phyloP scores from a whole-genome alignment of 208 protist genomes.

The Leishmania arabica region DNA sequence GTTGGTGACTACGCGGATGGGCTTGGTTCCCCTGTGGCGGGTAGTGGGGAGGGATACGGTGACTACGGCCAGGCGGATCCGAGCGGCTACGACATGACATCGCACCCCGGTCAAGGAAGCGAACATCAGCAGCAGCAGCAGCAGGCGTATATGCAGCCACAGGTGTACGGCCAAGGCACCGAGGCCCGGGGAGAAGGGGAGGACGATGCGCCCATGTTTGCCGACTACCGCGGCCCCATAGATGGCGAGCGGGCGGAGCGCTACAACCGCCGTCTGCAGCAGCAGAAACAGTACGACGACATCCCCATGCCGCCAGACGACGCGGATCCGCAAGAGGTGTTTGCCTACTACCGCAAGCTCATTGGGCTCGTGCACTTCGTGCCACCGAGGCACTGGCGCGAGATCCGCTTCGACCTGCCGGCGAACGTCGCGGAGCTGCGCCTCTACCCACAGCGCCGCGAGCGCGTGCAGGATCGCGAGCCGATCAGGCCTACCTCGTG shows the following conservation, averaged over 20 bases:
- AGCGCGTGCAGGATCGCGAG: slow-evolving; percentile 47
- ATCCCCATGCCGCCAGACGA: slow-evolving; percentile 16
- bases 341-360: slow-evolving; percentile 61
- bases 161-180: neutral
- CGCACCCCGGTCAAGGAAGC: neutral
- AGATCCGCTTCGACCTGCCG: slow-evolving; percentile 77
- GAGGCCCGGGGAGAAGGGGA: slow-evolving; percentile 10
- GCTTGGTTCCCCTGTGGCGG: neutral
- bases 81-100: neutral
- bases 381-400: slow-evolving; percentile 69
- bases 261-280: slow-evolving; percentile 12
- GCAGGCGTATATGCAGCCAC: neutral
- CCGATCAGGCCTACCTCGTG: slow-evolving; percentile 54
- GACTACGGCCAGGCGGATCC: neutral
- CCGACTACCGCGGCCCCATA: slow-evolving; percentile 31
- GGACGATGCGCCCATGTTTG: slow-evolving; percentile 21
- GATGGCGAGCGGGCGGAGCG: slow-evolving; percentile 25
- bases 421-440: slow-evolving; percentile 73
- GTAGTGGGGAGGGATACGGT: neutral
- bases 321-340: slow-evolving; percentile 30
- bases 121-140: neutral
- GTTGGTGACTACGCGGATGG: neutral
- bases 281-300: slow-evolving; percentile 34
- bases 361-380: slow-evolving; percentile 50
- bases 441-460: slow-evolving; percentile 57